Conservation (phyloP, 2,329 filamentous ascomycete species). For the Cryphonectria naterciae region DNA sequence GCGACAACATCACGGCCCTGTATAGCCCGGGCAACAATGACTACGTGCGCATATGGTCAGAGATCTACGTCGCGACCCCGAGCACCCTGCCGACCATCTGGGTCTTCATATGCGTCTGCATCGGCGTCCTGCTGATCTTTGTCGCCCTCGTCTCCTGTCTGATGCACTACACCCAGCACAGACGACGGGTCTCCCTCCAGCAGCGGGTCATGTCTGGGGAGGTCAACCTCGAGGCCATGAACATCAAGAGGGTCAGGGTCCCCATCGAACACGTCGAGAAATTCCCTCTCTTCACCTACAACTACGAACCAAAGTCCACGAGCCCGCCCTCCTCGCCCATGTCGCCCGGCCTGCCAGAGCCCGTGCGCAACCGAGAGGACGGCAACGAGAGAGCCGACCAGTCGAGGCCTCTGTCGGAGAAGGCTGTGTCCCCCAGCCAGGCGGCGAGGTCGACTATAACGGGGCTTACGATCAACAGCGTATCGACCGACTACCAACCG, state of each 20-base stretch:
- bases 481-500: constrained; percentile 70
- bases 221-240: constrained; percentile 83
- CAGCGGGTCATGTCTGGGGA: constrained; percentile 76
- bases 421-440: constrained; percentile 31
- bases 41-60: constrained; percentile 64
- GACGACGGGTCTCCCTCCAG: constrained; percentile 68
- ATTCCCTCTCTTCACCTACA: constrained; percentile 81
- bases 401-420: constrained; percentile 30
- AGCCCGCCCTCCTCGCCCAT: constrained; percentile 44
- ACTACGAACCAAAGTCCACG: constrained; percentile 53
- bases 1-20: constrained; percentile 56
- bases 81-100: constrained; percentile 72
- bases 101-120: constrained; percentile 74
- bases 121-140: constrained; percentile 71
- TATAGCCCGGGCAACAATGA: constrained; percentile 61
- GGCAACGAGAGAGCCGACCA: constrained; percentile 16
- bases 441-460: constrained; percentile 30
- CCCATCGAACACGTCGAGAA: constrained; percentile 71
- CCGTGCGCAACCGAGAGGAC: constrained; percentile 18
- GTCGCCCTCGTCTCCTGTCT: constrained; percentile 67
- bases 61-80: constrained; percentile 52
- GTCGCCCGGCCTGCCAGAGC: constrained; percentile 34
- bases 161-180: constrained; percentile 79
- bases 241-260: constrained; percentile 80
- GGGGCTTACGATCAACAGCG: constrained; percentile 38